Base-by-base conservation (phyloP, 2,329 filamentous ascomycete species). In the Didymella lethalis region DNA sequence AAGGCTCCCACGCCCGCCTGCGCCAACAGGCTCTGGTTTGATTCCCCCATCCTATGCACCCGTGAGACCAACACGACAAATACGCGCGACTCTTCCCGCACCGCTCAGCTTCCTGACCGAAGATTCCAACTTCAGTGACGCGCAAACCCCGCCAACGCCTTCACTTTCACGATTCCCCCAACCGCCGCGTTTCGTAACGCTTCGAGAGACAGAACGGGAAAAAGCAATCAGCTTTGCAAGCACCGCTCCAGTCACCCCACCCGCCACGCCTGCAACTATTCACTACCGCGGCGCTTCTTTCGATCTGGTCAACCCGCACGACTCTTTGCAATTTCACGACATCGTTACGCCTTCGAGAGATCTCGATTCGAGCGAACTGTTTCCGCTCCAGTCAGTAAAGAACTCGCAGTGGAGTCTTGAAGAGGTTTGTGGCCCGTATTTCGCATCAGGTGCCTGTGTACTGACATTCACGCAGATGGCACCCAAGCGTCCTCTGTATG, bases 221-320 rank as follows among this genome's bases (percentile, higher is more conserved):
- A 54, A 51, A 34, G 48, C 68, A 28, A 61, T 58, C 25, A 68
- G 62, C 48, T 74, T 72, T 40, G 52, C 66, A 31, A 65, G 70
- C 14, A 64, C 69, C 18, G 69, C 70, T 14, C 74, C 72, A 2
- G 73, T 57, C 14, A 77, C 74, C 4, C 75, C 75, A 23, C 76
- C 76, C 4, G 69, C 72, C 29, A 77, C 76, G 4, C 75, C 76
- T 45, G 75, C 75, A 14, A 71, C 72, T 20, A 66, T 78, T 18
- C 75, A 78, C 56, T 78, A 77, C 56, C 73, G 76, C 25, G 76
- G 76, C 45, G 64, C 75, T 3, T 78, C 76, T 16, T 78, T 78
- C 50, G 75, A 78, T 54, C 54, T 78, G 12, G 70, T 78, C 20
- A 78, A 78, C 46, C 76, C 76, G 3, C 75, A 74, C 65, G 67